Percentiles rank a stretch among this genome's conserved stretches.
Evolutionary conservation across 2,329 filamentous ascomycete species (phyloP).

Genomic region (Curvularia spicifera): DNA sequence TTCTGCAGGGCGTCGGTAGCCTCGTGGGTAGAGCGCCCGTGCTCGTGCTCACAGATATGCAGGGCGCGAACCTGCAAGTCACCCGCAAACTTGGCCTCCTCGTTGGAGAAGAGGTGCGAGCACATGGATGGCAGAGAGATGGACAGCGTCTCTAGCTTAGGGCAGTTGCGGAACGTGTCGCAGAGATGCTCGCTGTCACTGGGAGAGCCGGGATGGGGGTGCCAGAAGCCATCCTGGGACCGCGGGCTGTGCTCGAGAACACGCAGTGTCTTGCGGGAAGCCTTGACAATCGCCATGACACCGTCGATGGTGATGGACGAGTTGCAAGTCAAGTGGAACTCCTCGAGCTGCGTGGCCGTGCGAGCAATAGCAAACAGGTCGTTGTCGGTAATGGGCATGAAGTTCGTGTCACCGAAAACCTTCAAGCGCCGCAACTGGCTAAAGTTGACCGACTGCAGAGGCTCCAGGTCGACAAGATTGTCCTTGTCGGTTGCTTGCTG

Average conservation of each 20-base stretch:
- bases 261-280: constrained; percentile 56
- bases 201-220: constrained; percentile 56
- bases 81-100: constrained; percentile 53
- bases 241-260: constrained; percentile 62
- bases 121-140: constrained; percentile 58
- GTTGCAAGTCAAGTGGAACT: constrained; percentile 61
- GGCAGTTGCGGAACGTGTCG: constrained; percentile 55
- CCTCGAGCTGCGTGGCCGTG: constrained; percentile 59
- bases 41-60: constrained; percentile 54
- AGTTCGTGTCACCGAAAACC: constrained; percentile 61
- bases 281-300: constrained; percentile 60
- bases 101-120: constrained; percentile 54
- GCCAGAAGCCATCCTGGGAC: constrained; percentile 59
- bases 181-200: constrained; percentile 57
- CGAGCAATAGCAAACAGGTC: constrained; percentile 59
- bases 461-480: constrained; percentile 53
- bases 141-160: constrained; percentile 56
- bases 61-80: constrained; percentile 59
- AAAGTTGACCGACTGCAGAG: constrained; percentile 59
- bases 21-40: constrained; percentile 45
- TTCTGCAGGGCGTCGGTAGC: constrained; percentile 49
- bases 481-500: constrained; percentile 51
- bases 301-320: constrained; percentile 61
- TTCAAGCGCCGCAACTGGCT: constrained; percentile 58
- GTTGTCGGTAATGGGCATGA: constrained; percentile 59